These are phyloP conservation scores for Spinacia oleracea DNA, from an alignment of 179 eudicot genomes.

Conservation along the genomic window DNA sequence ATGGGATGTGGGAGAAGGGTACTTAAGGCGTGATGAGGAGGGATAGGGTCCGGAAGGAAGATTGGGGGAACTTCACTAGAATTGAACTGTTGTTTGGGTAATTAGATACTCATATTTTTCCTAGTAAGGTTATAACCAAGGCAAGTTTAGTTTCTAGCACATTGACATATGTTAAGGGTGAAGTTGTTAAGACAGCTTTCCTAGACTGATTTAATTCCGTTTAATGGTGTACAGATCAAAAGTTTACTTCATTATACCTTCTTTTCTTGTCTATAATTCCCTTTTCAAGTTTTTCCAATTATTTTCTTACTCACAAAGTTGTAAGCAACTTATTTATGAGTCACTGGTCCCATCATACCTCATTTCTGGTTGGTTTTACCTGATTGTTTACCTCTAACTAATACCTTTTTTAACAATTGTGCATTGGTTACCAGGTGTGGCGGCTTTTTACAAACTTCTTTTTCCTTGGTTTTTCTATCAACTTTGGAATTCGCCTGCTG, in stretches of 20 bases:
- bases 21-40: neutral
- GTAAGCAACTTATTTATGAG: neutral
- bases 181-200: neutral
- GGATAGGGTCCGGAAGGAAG: too few species aligned
- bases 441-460: constrained; percentile 77
- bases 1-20: neutral
- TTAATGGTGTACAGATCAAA: neutral
- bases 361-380: neutral
- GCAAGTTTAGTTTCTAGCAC: neutral
- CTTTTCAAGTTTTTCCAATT: neutral
- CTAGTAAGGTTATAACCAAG: neutral
- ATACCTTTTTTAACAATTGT: constrained; percentile 16
- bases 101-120: neutral
- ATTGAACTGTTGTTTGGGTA: neutral
- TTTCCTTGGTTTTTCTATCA: constrained; percentile 85
- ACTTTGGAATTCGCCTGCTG: constrained; percentile 89
- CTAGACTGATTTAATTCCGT: neutral
- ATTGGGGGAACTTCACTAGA: neutral
- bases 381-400: neutral
- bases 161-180: neutral
- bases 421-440: constrained; percentile 61
- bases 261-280: neutral
- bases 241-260: neutral
- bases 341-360: neutral
- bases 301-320: too few species aligned